These are phyloP conservation scores for Vaccinium vitisidaea DNA, from an alignment of 148 eudicot species.

Conservation along the genomic window DNA sequence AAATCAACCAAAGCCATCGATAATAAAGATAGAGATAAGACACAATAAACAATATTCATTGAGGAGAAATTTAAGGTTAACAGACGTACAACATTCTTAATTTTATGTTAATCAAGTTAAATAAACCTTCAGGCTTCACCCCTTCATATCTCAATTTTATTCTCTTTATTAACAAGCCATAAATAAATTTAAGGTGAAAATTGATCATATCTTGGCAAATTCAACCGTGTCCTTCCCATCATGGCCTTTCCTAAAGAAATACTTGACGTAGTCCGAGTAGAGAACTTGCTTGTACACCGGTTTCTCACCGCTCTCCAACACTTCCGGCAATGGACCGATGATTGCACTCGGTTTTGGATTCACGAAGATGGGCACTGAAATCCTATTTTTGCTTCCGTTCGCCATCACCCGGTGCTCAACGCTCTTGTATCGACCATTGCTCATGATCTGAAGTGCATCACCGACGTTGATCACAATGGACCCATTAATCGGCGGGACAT, in stretches of 20 bases:
- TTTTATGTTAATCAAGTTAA: background rate
- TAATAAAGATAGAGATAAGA: background rate
- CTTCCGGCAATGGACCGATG: conserved; percentile 41
- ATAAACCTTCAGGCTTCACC: background rate
- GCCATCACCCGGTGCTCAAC: conserved; percentile 56
- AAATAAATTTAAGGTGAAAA: background rate
- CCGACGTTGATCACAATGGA: conserved; percentile 60
- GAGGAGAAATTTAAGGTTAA: background rate
- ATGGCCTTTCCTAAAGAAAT: conserved; percentile 51
- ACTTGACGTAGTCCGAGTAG: conserved; percentile 45
- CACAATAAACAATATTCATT: background rate
- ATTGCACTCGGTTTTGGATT: conserved; percentile 43
- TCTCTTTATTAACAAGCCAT: background rate
- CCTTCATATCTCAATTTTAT: background rate
- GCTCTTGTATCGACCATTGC: conserved; percentile 60
- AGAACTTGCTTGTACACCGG: conserved; percentile 41
- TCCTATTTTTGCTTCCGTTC: conserved; percentile 36
- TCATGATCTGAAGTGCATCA: conserved; percentile 57
- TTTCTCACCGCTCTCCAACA: conserved; percentile 40
- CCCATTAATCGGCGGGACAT: conserved; percentile 44
- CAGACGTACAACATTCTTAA: background rate
- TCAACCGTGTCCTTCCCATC: conserved; percentile 49
- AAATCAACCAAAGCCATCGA: too few relatives aligned
- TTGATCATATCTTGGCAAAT: conserved; percentile 32
- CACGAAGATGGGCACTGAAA: conserved; percentile 35